Evolutionary conservation across 164 flowering plant species (phyloP), one percentile per base, ranked within the genome.

Genomic region (Dillenia suffruticosa): DNA sequence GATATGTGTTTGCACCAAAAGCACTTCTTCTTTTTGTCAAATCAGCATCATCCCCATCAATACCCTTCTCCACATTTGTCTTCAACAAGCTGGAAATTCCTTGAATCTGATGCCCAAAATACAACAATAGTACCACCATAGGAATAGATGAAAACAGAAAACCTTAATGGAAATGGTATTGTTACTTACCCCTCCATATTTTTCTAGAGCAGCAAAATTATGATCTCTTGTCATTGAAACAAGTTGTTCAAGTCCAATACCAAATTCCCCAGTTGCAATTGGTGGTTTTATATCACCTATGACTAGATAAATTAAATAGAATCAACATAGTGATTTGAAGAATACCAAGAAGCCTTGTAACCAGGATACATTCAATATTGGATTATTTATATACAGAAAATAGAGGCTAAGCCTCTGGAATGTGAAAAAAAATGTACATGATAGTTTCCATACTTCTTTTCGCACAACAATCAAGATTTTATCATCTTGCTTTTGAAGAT

Each of bases 1-100:
- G 97, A 73, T 95, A 95, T 12, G 89, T 89, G 69, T 95, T 95
- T 60, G 93, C 76, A 10, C 99, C 99, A 80, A 81, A 95, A 56
- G 73, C 77, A 69, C 73, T 76, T 74, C 67, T 88, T 16, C 99
- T 67, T 16, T 71, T 74, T n/a, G 74, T 53, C 14, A 92, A 40
- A 51, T 92, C 97, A 24, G 59, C 71, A 57, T 92, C 97, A 76
- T 87, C 92, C 19, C 86, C 97, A 63, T 10, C 44, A 69, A 85
- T 75, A 16, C 99, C 99, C 68, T 88, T 92, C 19, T 92, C 97
- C 47, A 68, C 24, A 61, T 81, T 77, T 46, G 94, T 79, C 70
- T 86, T 85, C 43, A 95, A 68, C 58, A 79, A 63, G 43, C 74
- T 70, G 14, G 96, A 73, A 61, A 95, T 40, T 56, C 92, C 94